Conservation (phyloP, 192 early-diverging fungal genomes). For the Podila horticola region DNA sequence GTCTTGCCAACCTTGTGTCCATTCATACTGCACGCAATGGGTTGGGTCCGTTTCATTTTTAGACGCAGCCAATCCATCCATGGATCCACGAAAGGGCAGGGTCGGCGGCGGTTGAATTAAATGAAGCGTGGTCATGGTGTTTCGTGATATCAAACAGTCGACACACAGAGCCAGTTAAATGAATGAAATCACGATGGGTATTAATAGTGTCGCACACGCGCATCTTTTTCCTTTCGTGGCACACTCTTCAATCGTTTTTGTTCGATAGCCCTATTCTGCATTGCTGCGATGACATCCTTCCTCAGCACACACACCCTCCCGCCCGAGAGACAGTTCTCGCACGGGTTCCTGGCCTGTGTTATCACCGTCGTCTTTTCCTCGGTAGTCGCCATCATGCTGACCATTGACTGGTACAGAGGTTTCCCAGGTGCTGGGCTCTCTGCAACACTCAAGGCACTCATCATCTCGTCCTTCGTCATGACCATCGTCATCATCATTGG, state of each 20-base stretch:
- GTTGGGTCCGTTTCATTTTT: background rate
- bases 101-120: no score
- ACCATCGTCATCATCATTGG: conserved; percentile 49
- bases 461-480: conserved; percentile 51
- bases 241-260: no score
- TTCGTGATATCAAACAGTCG: no score
- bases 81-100: no score
- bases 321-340: conserved; percentile 30
- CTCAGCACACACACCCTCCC: conserved; percentile 27
- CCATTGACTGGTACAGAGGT: conserved; percentile 42
- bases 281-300: conserved; percentile 33
- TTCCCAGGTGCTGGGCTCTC: conserved; percentile 46
- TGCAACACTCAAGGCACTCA: conserved; percentile 42
- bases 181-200: no score
- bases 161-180: no score
- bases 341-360: conserved; percentile 45
- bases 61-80: background rate
- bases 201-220: no score
- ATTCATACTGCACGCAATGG: background rate
- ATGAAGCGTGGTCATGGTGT: no score
- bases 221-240: no score
- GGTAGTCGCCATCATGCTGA: conserved; percentile 41
- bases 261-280: conserved; percentile 27
- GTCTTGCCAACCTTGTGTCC: background rate
- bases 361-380: conserved; percentile 36